Base-by-base conservation (phyloP, 2,329 filamentous ascomycete genomes). In the Apiospora kogelbergensis region DNA sequence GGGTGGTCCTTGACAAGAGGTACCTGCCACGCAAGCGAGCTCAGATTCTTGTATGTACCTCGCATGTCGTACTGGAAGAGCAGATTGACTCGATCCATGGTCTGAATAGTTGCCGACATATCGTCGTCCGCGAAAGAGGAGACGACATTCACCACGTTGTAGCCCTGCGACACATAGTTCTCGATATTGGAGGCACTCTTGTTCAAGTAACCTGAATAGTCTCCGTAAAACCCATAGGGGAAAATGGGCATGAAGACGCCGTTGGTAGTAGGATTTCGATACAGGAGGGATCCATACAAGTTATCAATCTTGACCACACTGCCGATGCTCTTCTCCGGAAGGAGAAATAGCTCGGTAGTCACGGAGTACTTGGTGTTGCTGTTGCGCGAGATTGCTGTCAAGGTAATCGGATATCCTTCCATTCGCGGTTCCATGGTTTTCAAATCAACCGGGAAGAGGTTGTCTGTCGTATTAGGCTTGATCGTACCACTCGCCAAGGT, bases 241-340 rank as follows among this genome's bases (percentile, higher is more conserved):
- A 86, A 72, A 63, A 84, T 73, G 0, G 83, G 82, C 41, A 75
- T 72, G 73, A 83, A 85, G 22, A 64, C 72, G 48, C 76, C 73
- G 10, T 68, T 75, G 1, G 82, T 81, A 7, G 74, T 75, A 10
- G 74, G 70, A 66, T 80, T 84, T 65, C 76, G 78, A 72, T 80
- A 81, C 20, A 80, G 75, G 20, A 86, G 71, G 0, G 82, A 82
- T 22, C 84, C 83, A 41, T 80, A 78, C 11, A 84, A 71, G 69
- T 84, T 80, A 71, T 86, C 84, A 17, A 86, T 77, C 71, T 81
- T 82, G 3, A 82, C 81, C 1, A 82, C 80, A 74, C 83, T 85
- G 37, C 83, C 82, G 6, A 69, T 76, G 2, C 73, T 73, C 63
- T 83, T 84, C 26, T 82, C 81, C 0, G 84, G 83, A 0, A 86